A percentile compares a stretch with the other conserved stretches of the same genome.
Evolutionary conservation across 2,329 filamentous ascomycete genomes (phyloP).

Genomic region (Claviceps humidiphila): DNA sequence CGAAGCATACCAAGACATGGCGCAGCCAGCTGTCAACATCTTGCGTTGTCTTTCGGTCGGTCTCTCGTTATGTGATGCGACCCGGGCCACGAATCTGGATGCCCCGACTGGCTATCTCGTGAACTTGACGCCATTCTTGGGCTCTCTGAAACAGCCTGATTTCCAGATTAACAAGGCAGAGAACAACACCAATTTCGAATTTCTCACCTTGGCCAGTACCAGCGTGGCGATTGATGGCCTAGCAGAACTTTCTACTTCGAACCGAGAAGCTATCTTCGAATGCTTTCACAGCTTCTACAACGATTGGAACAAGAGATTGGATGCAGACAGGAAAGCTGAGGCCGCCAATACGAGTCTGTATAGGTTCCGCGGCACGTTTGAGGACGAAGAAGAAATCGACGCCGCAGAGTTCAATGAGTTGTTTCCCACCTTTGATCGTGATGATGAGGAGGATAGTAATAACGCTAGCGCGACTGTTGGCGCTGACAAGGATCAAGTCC

Average conservation of each 20-base stretch:
- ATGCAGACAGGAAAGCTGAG: slow-evolving; percentile 61
- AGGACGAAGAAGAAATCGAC: slow-evolving; percentile 63
- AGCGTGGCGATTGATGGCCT: slow-evolving; percentile 35
- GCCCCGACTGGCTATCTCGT: slow-evolving; percentile 24
- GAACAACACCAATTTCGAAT: slow-evolving; percentile 25
- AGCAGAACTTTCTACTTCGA: slow-evolving; percentile 23
- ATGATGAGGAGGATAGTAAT: slow-evolving; percentile 12
- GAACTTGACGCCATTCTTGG: slow-evolving; percentile 41
- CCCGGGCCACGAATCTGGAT: slow-evolving; percentile 29
- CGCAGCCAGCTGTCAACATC: slow-evolving; percentile 63
- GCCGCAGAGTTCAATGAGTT: slow-evolving; percentile 64
- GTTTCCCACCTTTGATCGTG: slow-evolving; percentile 61
- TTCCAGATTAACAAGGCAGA: slow-evolving; percentile 10
- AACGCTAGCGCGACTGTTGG: slow-evolving; percentile 17
- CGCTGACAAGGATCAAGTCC: slow-evolving; percentile 27
- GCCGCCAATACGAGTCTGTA: slow-evolving; percentile 67
- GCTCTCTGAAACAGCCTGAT: slow-evolving; percentile 26
- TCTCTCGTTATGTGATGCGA: slow-evolving; percentile 43
- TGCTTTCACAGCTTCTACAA: slow-evolving; percentile 62
- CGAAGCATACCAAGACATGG: slow-evolving; percentile 74
- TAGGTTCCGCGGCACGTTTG: slow-evolving; percentile 64
- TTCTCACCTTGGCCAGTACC: slow-evolving; percentile 23
- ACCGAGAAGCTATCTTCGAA: slow-evolving; percentile 45
- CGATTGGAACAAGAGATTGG: slow-evolving; percentile 67
- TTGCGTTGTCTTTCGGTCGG: slow-evolving; percentile 68